Base-by-base conservation (phyloP, 805 yeast species). In the Barnettozyma wickerhamii region DNA sequence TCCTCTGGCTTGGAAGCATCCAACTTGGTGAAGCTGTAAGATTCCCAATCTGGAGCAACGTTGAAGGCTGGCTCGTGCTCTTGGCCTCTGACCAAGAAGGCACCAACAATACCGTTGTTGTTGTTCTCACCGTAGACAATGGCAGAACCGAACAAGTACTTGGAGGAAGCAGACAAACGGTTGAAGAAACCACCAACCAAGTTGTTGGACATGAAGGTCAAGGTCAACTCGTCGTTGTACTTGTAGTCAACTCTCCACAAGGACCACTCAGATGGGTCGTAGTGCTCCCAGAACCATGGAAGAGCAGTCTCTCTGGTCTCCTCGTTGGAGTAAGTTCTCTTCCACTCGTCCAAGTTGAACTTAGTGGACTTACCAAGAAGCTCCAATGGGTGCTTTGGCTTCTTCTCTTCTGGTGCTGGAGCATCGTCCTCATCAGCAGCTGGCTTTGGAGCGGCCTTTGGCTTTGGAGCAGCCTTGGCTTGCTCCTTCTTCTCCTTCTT, bases 31-130 rank as follows among this genome's bases (percentile, higher is more conserved):
- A 77, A 88, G 45, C 65, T 63, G 74, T 87, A 91, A 37, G 96
- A 87, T 74, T 91, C 98, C 95, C 95, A 89, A 73, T 93, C 99
- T 68, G 99, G 97, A 63, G 98, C 99, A 67, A 93, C 98, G 52
- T 91, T 85, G 63, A 91, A 88, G 50, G 96, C 99, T 67, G 97
- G 95, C 43, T 57, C 77, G 63, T 58, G 71, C 48, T 91, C 96
- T 71, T 91, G 87, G 60, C 99, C 99, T 75, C 98, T 89, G 62
- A 91, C 82, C 62, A 93, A 70, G 77, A 91, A 83, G 63, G 84
- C 95, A 75, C 96, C 97, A 57, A 86, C 73, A 65, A 91, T 90
- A 75, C 97, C 98, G 73, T 91, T 91, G 83, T 83, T 75, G 84
- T 89, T 91, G 89, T 89, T 88, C 76, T 86, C 97, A 71, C 99